Evolutionary conservation across 805 yeast genomes (phyloP).

Genomic region (Teunomyces kruisii): DNA sequence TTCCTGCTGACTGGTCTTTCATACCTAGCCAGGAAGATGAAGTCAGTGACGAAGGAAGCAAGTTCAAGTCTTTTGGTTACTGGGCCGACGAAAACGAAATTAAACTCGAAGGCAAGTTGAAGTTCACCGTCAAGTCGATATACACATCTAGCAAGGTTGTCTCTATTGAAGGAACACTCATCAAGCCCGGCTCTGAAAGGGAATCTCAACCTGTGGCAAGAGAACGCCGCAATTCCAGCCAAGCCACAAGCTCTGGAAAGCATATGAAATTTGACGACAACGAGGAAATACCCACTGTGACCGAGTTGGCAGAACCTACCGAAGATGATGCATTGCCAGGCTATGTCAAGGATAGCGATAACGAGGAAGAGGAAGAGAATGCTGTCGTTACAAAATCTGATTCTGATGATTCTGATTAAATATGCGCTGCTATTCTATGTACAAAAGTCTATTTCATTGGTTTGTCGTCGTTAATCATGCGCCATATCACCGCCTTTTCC

Average conservation of each 20-base stretch:
- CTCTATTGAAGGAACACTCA: slow-evolving; percentile 84
- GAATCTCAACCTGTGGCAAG: slow-evolving; percentile 56
- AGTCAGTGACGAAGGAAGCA: slow-evolving; percentile 15
- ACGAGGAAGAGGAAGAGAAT: slow-evolving; percentile 23
- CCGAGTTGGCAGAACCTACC: slow-evolving; percentile 14
- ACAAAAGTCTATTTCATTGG: slow-evolving; percentile 10
- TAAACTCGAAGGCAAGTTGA: slow-evolving; percentile 78
- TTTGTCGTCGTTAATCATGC: slow-evolving; percentile 43
- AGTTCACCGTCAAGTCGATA: slow-evolving; percentile 70
- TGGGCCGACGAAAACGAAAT: slow-evolving; percentile 81
- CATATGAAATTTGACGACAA: slow-evolving; percentile 46
- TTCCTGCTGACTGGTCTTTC: slow-evolving; percentile 87
- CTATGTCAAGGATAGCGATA: slow-evolving; percentile 18
- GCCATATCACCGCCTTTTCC: slow-evolving; percentile 42
- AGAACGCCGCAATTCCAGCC: slow-evolving; percentile 23
- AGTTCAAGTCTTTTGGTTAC: slow-evolving; percentile 67
- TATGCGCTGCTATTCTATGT: background rate
- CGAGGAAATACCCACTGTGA: slow-evolving; percentile 11
- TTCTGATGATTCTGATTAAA: slow-evolving; percentile 16
- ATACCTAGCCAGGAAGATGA: slow-evolving; percentile 77
- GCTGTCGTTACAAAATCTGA: slow-evolving; percentile 23
- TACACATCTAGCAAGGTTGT: slow-evolving; percentile 79
- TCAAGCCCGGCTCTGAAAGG: slow-evolving; percentile 55
- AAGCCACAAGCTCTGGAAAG: slow-evolving; percentile 9
- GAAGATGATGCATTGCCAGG: slow-evolving; percentile 18